Conservation (phyloP, 2,329 filamentous ascomycete genomes). For the Cladosporium sp. region DNA sequence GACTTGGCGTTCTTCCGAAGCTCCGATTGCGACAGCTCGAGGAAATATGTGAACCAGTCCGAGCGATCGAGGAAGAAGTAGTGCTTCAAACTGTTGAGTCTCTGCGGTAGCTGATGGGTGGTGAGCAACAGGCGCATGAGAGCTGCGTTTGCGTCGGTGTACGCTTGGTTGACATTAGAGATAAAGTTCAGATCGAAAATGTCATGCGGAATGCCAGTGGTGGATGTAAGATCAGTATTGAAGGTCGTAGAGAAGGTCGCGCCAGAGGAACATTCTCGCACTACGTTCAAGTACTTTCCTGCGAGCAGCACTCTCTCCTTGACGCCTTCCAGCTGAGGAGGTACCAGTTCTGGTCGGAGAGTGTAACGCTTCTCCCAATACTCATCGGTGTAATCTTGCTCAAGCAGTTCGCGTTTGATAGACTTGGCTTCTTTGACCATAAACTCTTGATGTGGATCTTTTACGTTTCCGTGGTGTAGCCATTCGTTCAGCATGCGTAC, state of each 20-base stretch:
- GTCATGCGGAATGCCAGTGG: slow-evolving; percentile 80
- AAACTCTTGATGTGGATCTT: slow-evolving; percentile 89
- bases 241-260: slow-evolving; percentile 68
- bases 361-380: slow-evolving; percentile 99
- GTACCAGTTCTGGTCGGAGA: slow-evolving; percentile 82
- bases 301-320: slow-evolving; percentile 93
- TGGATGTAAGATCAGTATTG: slow-evolving; percentile 62
- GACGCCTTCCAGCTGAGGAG: slow-evolving; percentile 82
- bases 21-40: slow-evolving; percentile 84
- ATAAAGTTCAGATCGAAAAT: slow-evolving; percentile 89
- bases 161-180: slow-evolving; percentile 92
- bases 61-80: slow-evolving; percentile 98
- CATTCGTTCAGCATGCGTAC: slow-evolving; percentile 99
- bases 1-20: slow-evolving; percentile 74
- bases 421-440: slow-evolving; percentile 93
- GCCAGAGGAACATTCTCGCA: slow-evolving; percentile 65
- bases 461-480: slow-evolving; percentile 92
- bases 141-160: slow-evolving; percentile 91
- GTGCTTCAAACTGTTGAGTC: slow-evolving; percentile 87
- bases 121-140: slow-evolving; percentile 86
- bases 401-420: slow-evolving; percentile 80
- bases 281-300: slow-evolving; percentile 96
- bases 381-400: slow-evolving; percentile 96
- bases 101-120: slow-evolving; percentile 80
- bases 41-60: slow-evolving; percentile 96